Evolutionary conservation across 2,329 filamentous ascomycete species (phyloP).

Genomic region (Monosporascus cannonballus): DNA sequence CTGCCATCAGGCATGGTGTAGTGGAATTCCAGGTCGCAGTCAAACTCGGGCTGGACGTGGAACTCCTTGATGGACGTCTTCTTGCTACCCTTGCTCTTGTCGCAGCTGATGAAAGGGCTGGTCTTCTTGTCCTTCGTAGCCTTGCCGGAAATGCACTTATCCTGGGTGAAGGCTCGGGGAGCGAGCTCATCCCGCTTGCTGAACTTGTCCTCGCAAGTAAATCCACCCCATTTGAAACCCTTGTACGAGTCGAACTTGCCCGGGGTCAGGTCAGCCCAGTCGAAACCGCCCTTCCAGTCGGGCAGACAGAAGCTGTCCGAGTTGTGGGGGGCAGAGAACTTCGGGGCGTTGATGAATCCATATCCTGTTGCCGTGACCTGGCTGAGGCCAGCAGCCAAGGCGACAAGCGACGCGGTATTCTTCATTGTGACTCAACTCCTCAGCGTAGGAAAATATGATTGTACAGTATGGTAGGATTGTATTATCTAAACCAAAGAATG

Average conservation of each 20-base stretch:
- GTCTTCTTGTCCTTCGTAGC: constrained; percentile 38
- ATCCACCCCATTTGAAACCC: constrained; percentile 70
- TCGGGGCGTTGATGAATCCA: constrained; percentile 27
- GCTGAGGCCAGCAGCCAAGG: constrained; percentile 44
- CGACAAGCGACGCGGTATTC: constrained; percentile 41
- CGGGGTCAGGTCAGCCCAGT: constrained; percentile 58
- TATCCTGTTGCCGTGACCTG: constrained; percentile 42
- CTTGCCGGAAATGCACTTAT: constrained; percentile 56
- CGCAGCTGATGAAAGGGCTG: constrained; percentile 54
- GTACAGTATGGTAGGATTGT: constrained; percentile 4
- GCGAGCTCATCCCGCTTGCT: constrained; percentile 51
- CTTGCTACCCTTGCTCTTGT: constrained; percentile 33
- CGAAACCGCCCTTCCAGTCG: constrained; percentile 64
- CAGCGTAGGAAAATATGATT: constrained; percentile 2
- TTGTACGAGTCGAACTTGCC: constrained; percentile 62
- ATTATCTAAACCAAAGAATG: constrained; percentile 4
- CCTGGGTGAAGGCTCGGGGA: constrained; percentile 41
- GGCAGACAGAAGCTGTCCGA: constrained; percentile 70
- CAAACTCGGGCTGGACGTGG: constrained; percentile 66
- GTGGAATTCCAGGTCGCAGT: constrained; percentile 76
- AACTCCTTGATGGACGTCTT: constrained; percentile 73
- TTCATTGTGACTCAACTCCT: constrained; percentile 39
- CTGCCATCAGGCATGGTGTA: constrained; percentile 81
- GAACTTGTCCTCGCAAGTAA: constrained; percentile 56
- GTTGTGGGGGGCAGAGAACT: constrained; percentile 65